Conservation (phyloP, 2,329 filamentous ascomycete species). For the Monosporascus cannonballus region DNA sequence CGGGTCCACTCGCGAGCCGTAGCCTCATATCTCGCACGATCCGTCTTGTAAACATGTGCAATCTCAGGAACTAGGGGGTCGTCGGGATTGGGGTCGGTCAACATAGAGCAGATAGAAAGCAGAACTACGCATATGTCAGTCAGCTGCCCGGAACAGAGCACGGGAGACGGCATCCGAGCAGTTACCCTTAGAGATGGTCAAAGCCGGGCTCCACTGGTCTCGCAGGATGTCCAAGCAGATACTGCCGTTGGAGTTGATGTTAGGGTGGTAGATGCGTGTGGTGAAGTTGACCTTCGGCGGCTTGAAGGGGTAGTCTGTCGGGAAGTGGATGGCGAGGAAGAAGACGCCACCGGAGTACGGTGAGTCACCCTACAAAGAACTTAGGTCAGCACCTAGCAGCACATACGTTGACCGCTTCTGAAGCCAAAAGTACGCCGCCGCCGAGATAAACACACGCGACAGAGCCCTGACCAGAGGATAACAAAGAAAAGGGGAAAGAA, state of each 20-base stretch:
- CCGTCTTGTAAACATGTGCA: constrained; percentile 99
- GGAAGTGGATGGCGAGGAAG: constrained; percentile 98
- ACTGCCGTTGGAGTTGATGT: constrained; percentile 99
- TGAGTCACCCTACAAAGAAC: constrained; percentile 68
- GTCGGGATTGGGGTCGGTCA: constrained; percentile 98
- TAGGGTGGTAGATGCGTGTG: constrained; percentile 98
- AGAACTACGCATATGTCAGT: constrained; percentile 55
- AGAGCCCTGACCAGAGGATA: no score
- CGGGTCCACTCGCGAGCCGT: constrained; percentile 97
- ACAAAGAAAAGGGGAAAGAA: not conserved
- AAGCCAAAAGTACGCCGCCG: no score
- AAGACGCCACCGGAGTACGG: constrained; percentile 98
- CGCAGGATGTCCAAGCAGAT: constrained; percentile 98
- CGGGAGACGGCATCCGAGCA: constrained; percentile 1
- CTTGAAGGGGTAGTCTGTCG: constrained; percentile 99
- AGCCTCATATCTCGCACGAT: constrained; percentile 90
- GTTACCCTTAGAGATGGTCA: constrained; percentile 97
- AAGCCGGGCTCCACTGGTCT: constrained; percentile 97
- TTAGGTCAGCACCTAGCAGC: constrained; percentile 22
- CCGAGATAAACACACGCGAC: no score
- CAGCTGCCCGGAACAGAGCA: not conserved
- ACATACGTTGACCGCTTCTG: not conserved
- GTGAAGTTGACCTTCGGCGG: constrained; percentile 99
- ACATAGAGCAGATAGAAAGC: constrained; percentile 98
- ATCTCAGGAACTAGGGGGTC: constrained; percentile 98